Conservation (phyloP, 352 stramenopile species). For the Elongisporangium anandrum region DNA sequence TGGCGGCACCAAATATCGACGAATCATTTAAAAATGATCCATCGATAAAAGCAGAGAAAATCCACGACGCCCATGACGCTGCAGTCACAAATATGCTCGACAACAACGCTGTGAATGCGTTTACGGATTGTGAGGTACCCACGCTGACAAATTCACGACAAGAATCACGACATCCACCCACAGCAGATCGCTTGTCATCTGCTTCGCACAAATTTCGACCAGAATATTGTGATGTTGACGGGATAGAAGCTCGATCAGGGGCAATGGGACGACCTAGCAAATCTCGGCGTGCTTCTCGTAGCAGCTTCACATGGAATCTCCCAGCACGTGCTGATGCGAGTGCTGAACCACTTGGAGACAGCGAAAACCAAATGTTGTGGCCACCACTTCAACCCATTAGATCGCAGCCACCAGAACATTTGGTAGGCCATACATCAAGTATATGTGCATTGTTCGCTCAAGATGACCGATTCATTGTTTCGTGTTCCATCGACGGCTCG, state of each 20-base stretch:
- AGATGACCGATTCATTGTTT: conserved; percentile 61
- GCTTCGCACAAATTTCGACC: not conserved
- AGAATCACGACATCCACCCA: not conserved
- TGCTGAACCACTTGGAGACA: not conserved
- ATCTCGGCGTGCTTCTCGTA: not conserved
- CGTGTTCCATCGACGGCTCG: conserved; percentile 56
- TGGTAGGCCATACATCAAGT: conserved; percentile 59
- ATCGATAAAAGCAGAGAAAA: not conserved
- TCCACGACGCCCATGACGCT: not conserved
- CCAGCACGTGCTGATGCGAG: not conserved
- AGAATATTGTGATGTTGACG: not conserved
- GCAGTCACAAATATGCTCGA: not conserved
- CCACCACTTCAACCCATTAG: not conserved
- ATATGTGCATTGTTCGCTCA: conserved; percentile 45
- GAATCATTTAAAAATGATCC: too few relatives aligned
- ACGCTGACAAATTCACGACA: not conserved
- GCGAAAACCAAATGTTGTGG: not conserved
- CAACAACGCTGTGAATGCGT: not conserved
- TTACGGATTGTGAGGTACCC: not conserved
- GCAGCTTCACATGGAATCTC: not conserved
- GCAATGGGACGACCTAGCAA: not conserved
- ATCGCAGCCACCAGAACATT: conserved; percentile 23
- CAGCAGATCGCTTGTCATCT: not conserved
- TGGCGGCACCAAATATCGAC: not conserved
- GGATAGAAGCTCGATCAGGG: not conserved